Evolutionary conservation across 805 yeast genomes (phyloP), one percentile per base, ranked within the genome.

Genomic region (Candida argentea): DNA sequence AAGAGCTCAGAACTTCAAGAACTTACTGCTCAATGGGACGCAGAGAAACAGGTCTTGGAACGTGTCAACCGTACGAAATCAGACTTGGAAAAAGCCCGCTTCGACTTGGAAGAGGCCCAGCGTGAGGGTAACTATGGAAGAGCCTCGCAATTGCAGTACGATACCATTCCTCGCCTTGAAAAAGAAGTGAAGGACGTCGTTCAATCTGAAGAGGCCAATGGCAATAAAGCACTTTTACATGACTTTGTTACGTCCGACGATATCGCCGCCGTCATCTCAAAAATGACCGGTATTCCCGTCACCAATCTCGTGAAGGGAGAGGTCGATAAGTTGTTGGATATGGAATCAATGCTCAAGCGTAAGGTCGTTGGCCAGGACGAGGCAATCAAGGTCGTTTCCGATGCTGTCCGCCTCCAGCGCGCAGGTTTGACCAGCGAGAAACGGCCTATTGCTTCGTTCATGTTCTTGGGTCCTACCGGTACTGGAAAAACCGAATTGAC

Each of bases 381-480:
- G 46, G 97, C 97, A 0, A 85, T 91, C 24, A 68, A 70, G 33
- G 81, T 94, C 0, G 79, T 89, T 27, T 69, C 95, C 0, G 94
- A 87, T 52, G 95, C 97, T 2, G 97, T 89, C 10, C 77, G 96
- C 52, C 64, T 89, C 34, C 98, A 91, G 51, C 72, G 98, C 46
- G 98, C 98, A 0, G 98, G 98, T 1, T 70, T 89, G 34, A 89
- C 97, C 6, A 81, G 83, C 51, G 95, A 86, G 38, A 82, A 82
- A 54, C 71, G 96, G 36, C 98, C 98, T 5, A 87, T 89, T 43
- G 97, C 96, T 1, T 81, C 94, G 31, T 91, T 91, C 55, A 79
- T 89, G 80, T 91, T 91, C 55, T 64, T 91, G 39, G 98, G 98
- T 14, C 97, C 98, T 30, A 91, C 98, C 0, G 98, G 98, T 59